Evolutionary conservation across 202 grass and related monocot species (phyloP).

Genomic region (Carex sylvatica): DNA sequence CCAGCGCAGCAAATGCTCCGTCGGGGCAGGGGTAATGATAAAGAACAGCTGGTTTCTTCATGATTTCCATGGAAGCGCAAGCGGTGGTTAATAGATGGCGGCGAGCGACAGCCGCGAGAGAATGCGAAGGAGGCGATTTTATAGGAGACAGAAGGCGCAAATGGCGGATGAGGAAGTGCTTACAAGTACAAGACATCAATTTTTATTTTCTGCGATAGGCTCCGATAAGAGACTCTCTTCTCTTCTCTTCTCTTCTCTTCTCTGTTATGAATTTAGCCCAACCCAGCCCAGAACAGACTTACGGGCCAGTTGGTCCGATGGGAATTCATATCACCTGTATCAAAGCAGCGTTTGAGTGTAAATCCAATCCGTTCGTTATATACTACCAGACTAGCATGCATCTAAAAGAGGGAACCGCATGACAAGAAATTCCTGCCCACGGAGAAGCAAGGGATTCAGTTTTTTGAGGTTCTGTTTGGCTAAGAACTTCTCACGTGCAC

Average conservation of each 20-base stretch:
- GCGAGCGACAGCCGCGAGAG: background rate
- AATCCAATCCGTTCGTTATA: too few relatives aligned
- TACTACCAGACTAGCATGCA: too few relatives aligned
- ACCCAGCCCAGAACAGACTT: background rate
- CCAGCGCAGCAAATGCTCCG: slow-evolving; percentile 84
- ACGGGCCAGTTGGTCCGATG: background rate
- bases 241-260: background rate
- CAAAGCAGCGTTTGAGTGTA: too few relatives aligned
- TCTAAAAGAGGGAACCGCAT: too few relatives aligned
- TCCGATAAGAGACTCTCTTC: too few relatives aligned
- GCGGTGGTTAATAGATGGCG: background rate
- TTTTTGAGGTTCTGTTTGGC: too few relatives aligned
- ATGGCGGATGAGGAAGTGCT: background rate
- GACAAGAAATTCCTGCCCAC: too few relatives aligned
- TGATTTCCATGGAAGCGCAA: slow-evolving; percentile 21
- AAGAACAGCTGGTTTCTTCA: slow-evolving; percentile 65
- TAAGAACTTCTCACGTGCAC: too few relatives aligned
- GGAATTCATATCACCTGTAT: too few relatives aligned
- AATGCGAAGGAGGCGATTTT: background rate
- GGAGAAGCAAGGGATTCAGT: too few relatives aligned
- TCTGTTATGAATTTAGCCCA: background rate
- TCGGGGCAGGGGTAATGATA: slow-evolving; percentile 97
- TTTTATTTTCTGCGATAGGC: too few relatives aligned
- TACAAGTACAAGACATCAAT: background rate
- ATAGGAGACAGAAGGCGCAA: background rate